phyloP scores from a whole-genome alignment of 2,329 filamentous ascomycete species.

The Colletotrichum viniferum region DNA sequence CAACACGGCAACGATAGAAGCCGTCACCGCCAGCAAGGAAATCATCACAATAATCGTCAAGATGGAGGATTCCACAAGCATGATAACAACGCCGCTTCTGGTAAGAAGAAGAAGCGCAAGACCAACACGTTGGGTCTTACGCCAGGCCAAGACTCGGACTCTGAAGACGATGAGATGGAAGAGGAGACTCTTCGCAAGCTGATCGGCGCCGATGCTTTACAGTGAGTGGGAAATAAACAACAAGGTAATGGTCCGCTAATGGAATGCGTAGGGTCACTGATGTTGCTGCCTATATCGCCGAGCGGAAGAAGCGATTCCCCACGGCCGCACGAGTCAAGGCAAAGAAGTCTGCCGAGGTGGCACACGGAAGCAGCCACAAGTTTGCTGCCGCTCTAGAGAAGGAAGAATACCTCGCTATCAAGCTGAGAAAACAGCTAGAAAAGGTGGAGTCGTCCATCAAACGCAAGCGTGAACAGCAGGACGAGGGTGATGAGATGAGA shows the following conservation, averaged over 20 bases:
- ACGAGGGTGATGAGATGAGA: conserved; percentile 70
- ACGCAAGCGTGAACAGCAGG: conserved; percentile 70
- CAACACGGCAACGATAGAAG: conserved; percentile 32
- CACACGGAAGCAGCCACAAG: conserved; percentile 19
- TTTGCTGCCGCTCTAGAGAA: conserved; percentile 42
- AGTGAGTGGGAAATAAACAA: conserved; percentile 44
- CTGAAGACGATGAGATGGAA: conserved; percentile 72
- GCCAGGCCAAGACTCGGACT: conserved; percentile 66
- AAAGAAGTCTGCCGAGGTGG: conserved; percentile 57
- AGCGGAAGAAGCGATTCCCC: conserved; percentile 80
- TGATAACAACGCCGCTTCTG: conserved; percentile 48
- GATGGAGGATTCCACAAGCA: conserved; percentile 23
- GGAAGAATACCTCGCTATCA: conserved; percentile 68
- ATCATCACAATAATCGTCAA: conserved; percentile 38
- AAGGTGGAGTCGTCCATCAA: conserved; percentile 75
- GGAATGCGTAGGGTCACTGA: conserved; percentile 60
- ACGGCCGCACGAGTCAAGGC: conserved; percentile 73
- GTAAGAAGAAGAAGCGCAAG: conserved; percentile 74
- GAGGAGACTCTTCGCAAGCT: conserved; percentile 68
- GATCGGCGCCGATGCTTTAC: conserved; percentile 58
- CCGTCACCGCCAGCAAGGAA: conserved; percentile 36
- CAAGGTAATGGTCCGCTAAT: neutral
- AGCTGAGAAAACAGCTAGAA: conserved; percentile 66
- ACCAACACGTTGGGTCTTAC: conserved; percentile 75
- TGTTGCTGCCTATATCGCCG: conserved; percentile 78